Evolutionary conservation across 2,329 filamentous ascomycete species (phyloP).

Genomic region (Venturia aucupariae): DNA sequence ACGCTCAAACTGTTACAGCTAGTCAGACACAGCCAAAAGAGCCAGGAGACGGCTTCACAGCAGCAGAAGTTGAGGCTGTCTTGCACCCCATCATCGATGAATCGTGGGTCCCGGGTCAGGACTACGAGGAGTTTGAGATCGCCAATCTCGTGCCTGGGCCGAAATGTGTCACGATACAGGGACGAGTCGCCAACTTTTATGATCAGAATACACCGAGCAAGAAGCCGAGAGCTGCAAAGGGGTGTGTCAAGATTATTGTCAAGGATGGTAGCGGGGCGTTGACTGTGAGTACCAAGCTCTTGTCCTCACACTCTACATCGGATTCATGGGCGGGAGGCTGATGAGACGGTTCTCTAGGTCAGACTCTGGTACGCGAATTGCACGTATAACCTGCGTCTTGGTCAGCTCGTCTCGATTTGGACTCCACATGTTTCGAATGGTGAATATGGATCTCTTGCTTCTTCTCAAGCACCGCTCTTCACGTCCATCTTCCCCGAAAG

Average conservation of each 20-base stretch:
- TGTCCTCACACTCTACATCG: not conserved
- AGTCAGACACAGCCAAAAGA: constrained; percentile 18
- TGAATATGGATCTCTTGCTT: constrained; percentile 32
- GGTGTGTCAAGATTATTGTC: constrained; percentile 46
- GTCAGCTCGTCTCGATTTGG: constrained; percentile 48
- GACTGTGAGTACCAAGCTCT: constrained; percentile 32
- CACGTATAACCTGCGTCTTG: constrained; percentile 39
- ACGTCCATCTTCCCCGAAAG: constrained; percentile 51
- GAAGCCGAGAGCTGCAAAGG: constrained; percentile 37
- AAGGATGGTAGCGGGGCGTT: constrained; percentile 47
- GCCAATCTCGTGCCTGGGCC: constrained; percentile 41
- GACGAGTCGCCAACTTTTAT: constrained; percentile 48
- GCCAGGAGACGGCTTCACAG: constrained; percentile 45
- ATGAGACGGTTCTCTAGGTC: constrained; percentile 27
- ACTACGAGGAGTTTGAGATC: constrained; percentile 42
- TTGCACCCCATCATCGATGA: constrained; percentile 29
- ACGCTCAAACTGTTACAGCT: constrained; percentile 14
- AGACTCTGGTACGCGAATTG: constrained; percentile 42
- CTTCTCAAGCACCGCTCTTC: constrained; percentile 38
- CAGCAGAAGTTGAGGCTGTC: constrained; percentile 34
- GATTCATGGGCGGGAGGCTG: not conserved
- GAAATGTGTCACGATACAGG: constrained; percentile 41
- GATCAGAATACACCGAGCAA: constrained; percentile 35
- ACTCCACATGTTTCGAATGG: constrained; percentile 45
- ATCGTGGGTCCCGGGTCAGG: constrained; percentile 33